Evolutionary conservation across 805 yeast species (phyloP), one percentile per base, ranked within the genome.

Genomic region (Sugiyamaella valdiviana): DNA sequence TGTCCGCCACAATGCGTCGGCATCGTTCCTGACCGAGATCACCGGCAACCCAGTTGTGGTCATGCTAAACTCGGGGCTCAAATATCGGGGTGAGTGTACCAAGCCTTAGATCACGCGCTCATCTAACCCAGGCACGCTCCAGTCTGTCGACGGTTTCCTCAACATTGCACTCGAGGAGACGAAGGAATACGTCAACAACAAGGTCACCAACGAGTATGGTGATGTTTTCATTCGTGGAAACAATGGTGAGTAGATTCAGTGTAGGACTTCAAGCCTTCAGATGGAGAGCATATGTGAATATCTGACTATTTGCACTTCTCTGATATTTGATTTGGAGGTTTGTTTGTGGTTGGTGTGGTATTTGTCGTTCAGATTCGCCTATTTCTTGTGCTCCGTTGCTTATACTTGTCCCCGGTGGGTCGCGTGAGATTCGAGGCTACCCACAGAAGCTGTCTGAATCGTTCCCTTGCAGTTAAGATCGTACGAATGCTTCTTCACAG

Each of bases 71-170:
- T 85, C 93, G 32, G 98, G 96, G 12, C 81, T 90, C 52, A 86
- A 86, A 51, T 93, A 88, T 67, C 77, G 74, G 41, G 95, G 91
- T 55, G 68, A 59, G 56, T 60, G 57, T 12, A 46, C 19, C 24
- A 6, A 19, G 21, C 39, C 9, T 12, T 3, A 36, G 21, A 36
- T 36, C 21, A 15, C 2, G 16, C 12, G 16, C 24, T 6, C 19
- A 19, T 5, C 22, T 36, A n/a, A 17, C 37, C 12, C 26, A 55
- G 58, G 58, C 14, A 52, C 42, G 44, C 74, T 86, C 54, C 91
- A 86, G 58, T 86, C 96, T 37, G 90, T 93, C 50, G 99, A 93
- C 64, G 98, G 98, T 6, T 93, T 82, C 71, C 89, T 93, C 96
- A 93, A 93, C 68, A 83, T 93, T 43, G 95, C 91, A 1, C 74